Base-by-base conservation (phyloP, 2,329 filamentous ascomycete genomes). In the Aspergillus pseudoviridinutans region DNA sequence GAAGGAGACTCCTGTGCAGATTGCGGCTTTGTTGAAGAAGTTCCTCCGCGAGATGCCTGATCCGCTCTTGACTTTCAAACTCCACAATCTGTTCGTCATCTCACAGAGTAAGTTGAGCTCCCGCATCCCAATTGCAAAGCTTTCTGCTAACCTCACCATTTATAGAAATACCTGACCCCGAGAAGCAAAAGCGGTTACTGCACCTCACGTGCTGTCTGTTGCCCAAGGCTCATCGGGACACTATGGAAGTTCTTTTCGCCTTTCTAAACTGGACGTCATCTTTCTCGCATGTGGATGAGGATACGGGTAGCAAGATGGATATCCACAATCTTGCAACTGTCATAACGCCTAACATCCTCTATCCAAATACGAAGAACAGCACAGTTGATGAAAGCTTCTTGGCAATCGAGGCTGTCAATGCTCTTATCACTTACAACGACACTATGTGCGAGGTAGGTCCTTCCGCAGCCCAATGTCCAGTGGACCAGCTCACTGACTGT, bases 291-390 rank as follows among this genome's bases (percentile, higher is more conserved):
- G 87, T 99, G 14, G 94, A 99, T 67, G 94, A 99, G 69, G 94
- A 99, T 72, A 90, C 89, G 24, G 94, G 94, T 27, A 97, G 93
- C 66, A 97, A 97, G 81, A 99, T 99, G 94, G 94, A 99, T 72
- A 90, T 96, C 54, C 92, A 96, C 79, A 99, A 99, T 70, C 83
- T 99, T 61, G 91, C 94, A 3, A 97, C 95, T 3, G 94, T 99
- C 61, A 97, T 99, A 74, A 92, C 93, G 4, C 94, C 94, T 0
- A 99, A 99, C 68, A 91, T 99, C 60, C 82, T 97, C 12, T 92
- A 90, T 66, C 90, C 88, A 63, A 85, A 80, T 64, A 77, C 83
- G 46, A 89, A 87, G 71, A 82, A 81, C 6, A 85, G 84, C 47
- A 84, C 92, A 62, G 93, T 95, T 65, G 87, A 87, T 68, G 92